A percentile compares a stretch with the other conserved stretches of the same genome.
Evolutionary conservation across 2,329 filamentous ascomycete genomes (phyloP).

Genomic region (Cadophora gregata): DNA sequence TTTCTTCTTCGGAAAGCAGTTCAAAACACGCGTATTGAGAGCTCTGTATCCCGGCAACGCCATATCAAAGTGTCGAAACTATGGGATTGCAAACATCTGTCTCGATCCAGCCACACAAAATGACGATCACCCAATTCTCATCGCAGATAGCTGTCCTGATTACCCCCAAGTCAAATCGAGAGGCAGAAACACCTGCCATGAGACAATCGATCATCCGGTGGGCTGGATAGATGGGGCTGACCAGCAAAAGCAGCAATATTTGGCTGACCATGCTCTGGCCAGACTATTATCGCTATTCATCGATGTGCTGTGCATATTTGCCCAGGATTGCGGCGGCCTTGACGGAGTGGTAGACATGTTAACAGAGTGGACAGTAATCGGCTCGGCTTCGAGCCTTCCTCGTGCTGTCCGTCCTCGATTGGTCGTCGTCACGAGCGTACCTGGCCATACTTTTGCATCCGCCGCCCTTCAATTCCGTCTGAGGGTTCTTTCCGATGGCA

Average conservation of each 20-base stretch:
- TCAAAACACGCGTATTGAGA: constrained; percentile 25
- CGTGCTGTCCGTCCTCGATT: constrained; percentile 25
- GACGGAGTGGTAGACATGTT: constrained; percentile 29
- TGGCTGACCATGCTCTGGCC: constrained; percentile 26
- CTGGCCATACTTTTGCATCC: constrained; percentile 22
- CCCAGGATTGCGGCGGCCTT: constrained; percentile 35
- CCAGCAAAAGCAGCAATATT: constrained; percentile 13
- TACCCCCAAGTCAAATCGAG: constrained; percentile 19
- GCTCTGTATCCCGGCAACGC: constrained; percentile 27
- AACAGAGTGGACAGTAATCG: constrained; percentile 28
- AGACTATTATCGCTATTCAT: constrained; percentile 36
- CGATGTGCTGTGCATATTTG: constrained; percentile 40
- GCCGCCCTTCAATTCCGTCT: constrained; percentile 25
- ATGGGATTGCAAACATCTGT: constrained; percentile 31
- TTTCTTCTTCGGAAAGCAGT: constrained; percentile 28
- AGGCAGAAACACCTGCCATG: constrained; percentile 26
- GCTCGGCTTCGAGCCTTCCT: constrained; percentile 33
- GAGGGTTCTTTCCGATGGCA: constrained; percentile 21
- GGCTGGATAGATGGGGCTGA: constrained; percentile 21
- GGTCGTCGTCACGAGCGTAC: constrained; percentile 27
- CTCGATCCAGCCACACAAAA: constrained; percentile 25
- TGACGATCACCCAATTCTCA: constrained; percentile 29
- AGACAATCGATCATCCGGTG: constrained; percentile 25
- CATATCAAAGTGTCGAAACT: constrained; percentile 28
- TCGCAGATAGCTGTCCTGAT: constrained; percentile 28